Percentiles rank a stretch among this genome's conserved stretches.
These are phyloP conservation scores for Sphagnum contortum DNA, from an alignment of 225 moss, liverwort and hornwort species.

Conservation along the genomic window DNA sequence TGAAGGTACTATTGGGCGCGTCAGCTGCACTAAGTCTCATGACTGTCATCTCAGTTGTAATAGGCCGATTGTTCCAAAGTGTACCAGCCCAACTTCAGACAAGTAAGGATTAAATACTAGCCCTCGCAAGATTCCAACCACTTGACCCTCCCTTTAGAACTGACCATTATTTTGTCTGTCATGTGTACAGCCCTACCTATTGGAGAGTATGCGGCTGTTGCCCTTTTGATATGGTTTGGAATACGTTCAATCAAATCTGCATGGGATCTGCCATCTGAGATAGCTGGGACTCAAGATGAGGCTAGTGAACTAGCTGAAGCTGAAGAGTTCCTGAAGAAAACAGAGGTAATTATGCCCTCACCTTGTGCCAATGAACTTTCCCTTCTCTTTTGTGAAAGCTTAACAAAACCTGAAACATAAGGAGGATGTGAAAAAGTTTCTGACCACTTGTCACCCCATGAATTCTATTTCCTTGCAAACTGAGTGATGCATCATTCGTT, in stretches of 20 bases:
- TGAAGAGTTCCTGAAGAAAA: conserved; percentile 67
- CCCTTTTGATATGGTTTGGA: conserved; percentile 92
- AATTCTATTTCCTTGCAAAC: no score
- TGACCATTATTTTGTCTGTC: neutral
- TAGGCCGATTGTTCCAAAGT: conserved; percentile 73
- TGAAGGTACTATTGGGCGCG: conserved; percentile 82
- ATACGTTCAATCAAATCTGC: conserved; percentile 79
- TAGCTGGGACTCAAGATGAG: conserved; percentile 17
- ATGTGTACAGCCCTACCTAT: conserved; percentile 55
- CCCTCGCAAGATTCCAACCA: neutral
- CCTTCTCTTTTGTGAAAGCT: no score
- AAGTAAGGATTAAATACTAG: conserved; percentile 26
- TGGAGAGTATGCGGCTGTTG: conserved; percentile 93
- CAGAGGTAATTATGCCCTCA: conserved; percentile 26
- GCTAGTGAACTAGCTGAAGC: conserved; percentile 74
- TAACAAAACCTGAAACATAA: no score
- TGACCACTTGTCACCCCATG: no score
- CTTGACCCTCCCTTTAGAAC: neutral
- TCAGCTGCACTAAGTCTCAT: conserved; percentile 78
- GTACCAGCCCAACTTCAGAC: conserved; percentile 91
- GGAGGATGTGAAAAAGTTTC: no score
- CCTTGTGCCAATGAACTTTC: no score
- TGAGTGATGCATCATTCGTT: neutral
- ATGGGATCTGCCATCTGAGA: conserved; percentile 62
- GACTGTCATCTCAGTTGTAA: conserved; percentile 84